Base-by-base conservation (phyloP, 2,329 filamentous ascomycete genomes). In the Fusarium chuoi region DNA sequence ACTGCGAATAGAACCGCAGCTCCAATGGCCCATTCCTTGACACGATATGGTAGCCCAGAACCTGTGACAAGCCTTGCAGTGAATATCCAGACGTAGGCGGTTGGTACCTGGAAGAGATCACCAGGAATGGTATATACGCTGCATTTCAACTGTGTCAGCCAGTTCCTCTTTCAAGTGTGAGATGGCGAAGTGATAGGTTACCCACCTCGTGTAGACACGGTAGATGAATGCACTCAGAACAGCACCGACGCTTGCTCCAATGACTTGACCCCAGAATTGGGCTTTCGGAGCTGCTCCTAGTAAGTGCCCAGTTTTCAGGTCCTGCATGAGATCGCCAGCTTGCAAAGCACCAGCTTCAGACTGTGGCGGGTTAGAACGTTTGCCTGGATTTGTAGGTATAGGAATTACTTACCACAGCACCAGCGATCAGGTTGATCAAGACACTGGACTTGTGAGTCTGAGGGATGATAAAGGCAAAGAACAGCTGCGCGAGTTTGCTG, bases 61-160 rank as follows among this genome's bases (percentile, higher is more conserved):
- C 96, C 96, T 0, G 95, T 98, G 15, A 99, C 95, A 6, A 99
- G 87, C 22, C 96, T 88, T 4, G 96, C 96, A 0, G 96, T 99
- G 82, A 98, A 98, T 60, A 99, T 93, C 96, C 96, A 99, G 10
- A 99, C 95, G 80, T 96, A 98, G 2, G 92, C 96, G 0, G 96
- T 98, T 0, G 96, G 96, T 3, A 98, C 95, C 79, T 98, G 93
- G 81, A 99, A 98, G 60, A 98, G 85, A 15, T 94, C 92, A 0
- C 95, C 94, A 0, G 96, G 96, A 11, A 99, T 93, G 44, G 91
- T 87, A 79, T 99, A 99, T 3, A 98, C 95, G 39, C 89, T 91
- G 49, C 8, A 38, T 55, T 26, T n/a, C 58, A 59, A 42, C 22
- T 14, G 26, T 42, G 52, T 77, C 48, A 76, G 68, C 18, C 20